Conservation (phyloP, 2,329 filamentous ascomycete genomes). For the Fusarium goolgardi region DNA sequence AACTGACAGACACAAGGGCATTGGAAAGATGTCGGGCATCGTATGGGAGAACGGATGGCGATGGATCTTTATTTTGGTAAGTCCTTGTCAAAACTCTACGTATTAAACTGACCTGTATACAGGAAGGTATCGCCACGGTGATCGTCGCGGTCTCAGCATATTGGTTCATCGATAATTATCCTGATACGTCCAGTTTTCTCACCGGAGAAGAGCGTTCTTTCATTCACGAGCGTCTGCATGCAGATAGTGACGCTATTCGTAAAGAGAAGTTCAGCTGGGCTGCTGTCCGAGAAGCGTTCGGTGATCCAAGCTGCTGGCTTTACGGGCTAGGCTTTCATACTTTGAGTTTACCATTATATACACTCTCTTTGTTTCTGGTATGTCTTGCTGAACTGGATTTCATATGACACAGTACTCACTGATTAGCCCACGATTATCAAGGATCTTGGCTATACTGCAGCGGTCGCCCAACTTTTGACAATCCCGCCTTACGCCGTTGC, state of each 20-base stretch:
- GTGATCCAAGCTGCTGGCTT: slow-evolving; percentile 77
- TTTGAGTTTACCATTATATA: slow-evolving; percentile 72
- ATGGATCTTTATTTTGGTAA: slow-evolving; percentile 71
- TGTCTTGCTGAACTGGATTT: slow-evolving; percentile 17
- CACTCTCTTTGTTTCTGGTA: slow-evolving; percentile 65
- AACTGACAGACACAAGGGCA: slow-evolving; percentile 54
- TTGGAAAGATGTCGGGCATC: slow-evolving; percentile 64
- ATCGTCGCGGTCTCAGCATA: slow-evolving; percentile 62
- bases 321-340: slow-evolving; percentile 79
- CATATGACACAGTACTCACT: fast-evolving
- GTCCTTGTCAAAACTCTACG: not conserved
- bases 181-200: slow-evolving; percentile 68
- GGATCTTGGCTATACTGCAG: slow-evolving; percentile 64
- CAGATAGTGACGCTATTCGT: slow-evolving; percentile 76
- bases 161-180: slow-evolving; percentile 75
- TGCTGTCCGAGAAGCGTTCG: slow-evolving; percentile 71
- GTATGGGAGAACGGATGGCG: slow-evolving; percentile 65
- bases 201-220: slow-evolving; percentile 64
- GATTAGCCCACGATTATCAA: slow-evolving; percentile 65
- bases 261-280: slow-evolving; percentile 76
- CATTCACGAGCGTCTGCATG: slow-evolving; percentile 71
- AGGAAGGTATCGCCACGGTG: slow-evolving; percentile 68
- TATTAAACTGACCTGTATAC: not conserved
- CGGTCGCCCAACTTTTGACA: slow-evolving; percentile 67
- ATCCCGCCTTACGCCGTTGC: slow-evolving; percentile 74